phyloP scores from a whole-genome alignment of 2,329 filamentous ascomycete genomes.

The Rhynchosporium agropyri region DNA sequence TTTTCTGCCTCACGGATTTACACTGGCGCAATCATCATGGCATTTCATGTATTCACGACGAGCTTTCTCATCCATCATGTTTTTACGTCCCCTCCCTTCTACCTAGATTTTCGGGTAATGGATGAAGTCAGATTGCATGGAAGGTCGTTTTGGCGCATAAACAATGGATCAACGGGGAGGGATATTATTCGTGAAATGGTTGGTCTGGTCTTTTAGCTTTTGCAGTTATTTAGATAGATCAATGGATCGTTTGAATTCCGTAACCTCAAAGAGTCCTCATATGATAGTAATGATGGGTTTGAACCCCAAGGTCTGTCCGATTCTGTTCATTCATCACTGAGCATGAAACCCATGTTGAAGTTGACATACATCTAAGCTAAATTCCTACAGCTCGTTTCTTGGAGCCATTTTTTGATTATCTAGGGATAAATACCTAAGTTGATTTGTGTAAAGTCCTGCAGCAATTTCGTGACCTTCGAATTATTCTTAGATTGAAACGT shows the following conservation, averaged over 20 bases:
- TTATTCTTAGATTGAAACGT: too few species aligned
- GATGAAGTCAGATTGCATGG: slow-evolving; percentile 42
- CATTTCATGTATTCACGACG: slow-evolving; percentile 39
- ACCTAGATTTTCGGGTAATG: slow-evolving; percentile 18
- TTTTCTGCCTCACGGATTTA: slow-evolving; percentile 24
- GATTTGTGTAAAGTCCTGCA: too few species aligned
- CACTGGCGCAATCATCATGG: slow-evolving; percentile 31
- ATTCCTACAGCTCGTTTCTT: too few species aligned
- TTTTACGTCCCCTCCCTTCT: slow-evolving; percentile 12
- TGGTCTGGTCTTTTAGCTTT: slow-evolving; percentile 30
- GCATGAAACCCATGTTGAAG: too few species aligned
- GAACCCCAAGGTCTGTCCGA: too few species aligned
- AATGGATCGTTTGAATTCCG: slow-evolving; percentile 11
- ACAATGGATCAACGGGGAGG: slow-evolving; percentile 18
- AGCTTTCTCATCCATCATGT: slow-evolving; percentile 29
- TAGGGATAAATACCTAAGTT: too few species aligned
- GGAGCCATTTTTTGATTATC: too few species aligned
- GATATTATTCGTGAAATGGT: slow-evolving; percentile 28
- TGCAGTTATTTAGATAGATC: slow-evolving; percentile 20
- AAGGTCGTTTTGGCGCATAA: slow-evolving; percentile 43
- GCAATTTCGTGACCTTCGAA: too few species aligned
- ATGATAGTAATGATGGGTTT: too few species aligned
- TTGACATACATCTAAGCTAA: too few species aligned
- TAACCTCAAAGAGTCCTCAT: not conserved
- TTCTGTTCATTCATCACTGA: too few species aligned